Evolutionary conservation across 768 basidiomycete species (phyloP).

Genomic region (Auricularia sp.): DNA sequence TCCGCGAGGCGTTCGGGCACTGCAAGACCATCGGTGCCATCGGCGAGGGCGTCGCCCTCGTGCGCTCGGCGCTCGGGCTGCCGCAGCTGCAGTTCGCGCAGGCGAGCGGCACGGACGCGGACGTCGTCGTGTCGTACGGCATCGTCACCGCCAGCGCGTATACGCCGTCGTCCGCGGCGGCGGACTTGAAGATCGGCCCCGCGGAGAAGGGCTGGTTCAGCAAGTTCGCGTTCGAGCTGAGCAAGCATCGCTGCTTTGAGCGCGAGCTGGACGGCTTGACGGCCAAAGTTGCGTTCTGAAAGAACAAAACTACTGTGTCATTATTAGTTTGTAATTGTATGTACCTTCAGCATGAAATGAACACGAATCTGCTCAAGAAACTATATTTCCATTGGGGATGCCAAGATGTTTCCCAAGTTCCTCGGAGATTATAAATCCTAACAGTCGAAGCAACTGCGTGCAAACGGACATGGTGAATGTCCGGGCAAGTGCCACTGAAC

Average conservation of each 20-base stretch:
- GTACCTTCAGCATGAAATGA: too few species aligned
- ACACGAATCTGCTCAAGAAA: too few species aligned
- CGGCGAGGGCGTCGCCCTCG: slow-evolving; percentile 47
- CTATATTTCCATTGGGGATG: too few species aligned
- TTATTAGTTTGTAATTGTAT: too few species aligned
- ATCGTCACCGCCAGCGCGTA: slow-evolving; percentile 54
- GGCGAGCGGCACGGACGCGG: slow-evolving; percentile 21
- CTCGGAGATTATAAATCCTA: too few species aligned
- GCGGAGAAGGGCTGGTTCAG: slow-evolving; percentile 43
- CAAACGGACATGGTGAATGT: too few species aligned
- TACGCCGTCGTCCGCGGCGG: slow-evolving; percentile 28
- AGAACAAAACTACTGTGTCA: too few species aligned
- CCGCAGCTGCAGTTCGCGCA: slow-evolving; percentile 35
- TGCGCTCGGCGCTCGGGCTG: slow-evolving; percentile 36
- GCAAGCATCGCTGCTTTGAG: slow-evolving; percentile 55
- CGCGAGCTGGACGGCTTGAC: slow-evolving; percentile 52
- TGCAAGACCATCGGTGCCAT: slow-evolving; percentile 73
- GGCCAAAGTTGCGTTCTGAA: slow-evolving; percentile 36
- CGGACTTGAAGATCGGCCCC: slow-evolving; percentile 33
- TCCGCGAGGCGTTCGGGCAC: slow-evolving; percentile 79
- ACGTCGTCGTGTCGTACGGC: slow-evolving; percentile 46
- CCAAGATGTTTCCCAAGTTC: too few species aligned
- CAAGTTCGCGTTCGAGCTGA: slow-evolving; percentile 52
- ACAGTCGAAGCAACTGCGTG: too few species aligned
- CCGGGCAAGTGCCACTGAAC: too few species aligned